Base-by-base conservation (phyloP, 2,329 filamentous ascomycete genomes). In the Myriangium duriaei region DNA sequence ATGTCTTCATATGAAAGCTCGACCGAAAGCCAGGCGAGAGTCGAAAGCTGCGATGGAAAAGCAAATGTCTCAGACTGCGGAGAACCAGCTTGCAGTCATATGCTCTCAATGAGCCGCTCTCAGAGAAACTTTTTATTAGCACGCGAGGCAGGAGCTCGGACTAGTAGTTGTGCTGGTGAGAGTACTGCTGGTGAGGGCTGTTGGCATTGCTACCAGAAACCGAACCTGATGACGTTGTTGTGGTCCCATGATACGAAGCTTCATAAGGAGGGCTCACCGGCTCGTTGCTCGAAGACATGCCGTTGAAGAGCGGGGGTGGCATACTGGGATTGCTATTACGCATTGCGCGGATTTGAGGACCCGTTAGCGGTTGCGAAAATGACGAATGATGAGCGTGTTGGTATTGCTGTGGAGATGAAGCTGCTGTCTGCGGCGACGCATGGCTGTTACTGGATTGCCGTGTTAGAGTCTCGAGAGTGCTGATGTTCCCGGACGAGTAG, bases 291-390 rank as follows among this genome's bases (percentile, higher is more conserved):
- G n/a, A n/a, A n/a, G n/a, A n/a, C 35, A 37, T 37, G 11, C 29
- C 17, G 19, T 33, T 32, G 7, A 30, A 19, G 11, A 39, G 14
- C 11, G 29, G 36, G 12, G 29, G 28, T 9, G 30, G 32, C 15
- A 39, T 15, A 13, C 30, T 19, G 5, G 36, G 29, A n/a, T 31
- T 18, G 3, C 28, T 32, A 3, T 29, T 21, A 7, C 36, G 17
- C 29, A 32, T 26, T 11, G 36, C 36, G 9, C 36, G 36, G 12
- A 39, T 29, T 30, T 39, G 36, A 7, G 30, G 36, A 6, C 36
- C 36, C 4, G 36, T 32, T 19, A 39, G 16, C 11, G 29, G 28
- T 12, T 29, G 18, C 30, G 18, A n/a, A 18, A 32, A 39, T n/a
- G 16, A 29, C 12, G 36, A 30, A 15, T 32, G 29, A n/a, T 15